These are phyloP conservation scores for Penicillium pancosmium DNA, from an alignment of 495 filamentous ascomycete genomes.

Conservation along the genomic window DNA sequence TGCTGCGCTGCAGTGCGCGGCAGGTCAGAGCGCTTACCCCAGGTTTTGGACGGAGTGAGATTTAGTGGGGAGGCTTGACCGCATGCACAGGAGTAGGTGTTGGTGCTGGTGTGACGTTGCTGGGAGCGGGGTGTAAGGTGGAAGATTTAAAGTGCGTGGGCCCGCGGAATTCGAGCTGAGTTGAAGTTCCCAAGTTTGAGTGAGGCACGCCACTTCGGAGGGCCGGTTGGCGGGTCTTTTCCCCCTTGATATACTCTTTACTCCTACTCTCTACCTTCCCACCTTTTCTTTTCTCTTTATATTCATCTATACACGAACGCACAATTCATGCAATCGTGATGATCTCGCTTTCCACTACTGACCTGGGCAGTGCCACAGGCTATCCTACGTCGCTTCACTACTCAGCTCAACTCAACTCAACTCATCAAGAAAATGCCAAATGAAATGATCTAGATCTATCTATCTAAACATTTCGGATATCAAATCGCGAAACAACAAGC, in stretches of 20 bases:
- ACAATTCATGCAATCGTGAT: background rate
- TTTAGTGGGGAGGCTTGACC: background rate
- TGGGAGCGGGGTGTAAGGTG: background rate
- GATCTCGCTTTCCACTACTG: background rate
- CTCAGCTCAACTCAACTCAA: no score
- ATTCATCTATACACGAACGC: background rate
- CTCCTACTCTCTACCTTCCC: background rate
- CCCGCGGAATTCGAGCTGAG: no score
- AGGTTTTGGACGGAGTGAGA: background rate
- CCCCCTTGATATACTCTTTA: background rate
- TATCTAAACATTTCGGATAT: constrained; percentile 37
- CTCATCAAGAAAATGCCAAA: constrained; percentile 5
- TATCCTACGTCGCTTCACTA: background rate
- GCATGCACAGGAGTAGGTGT: background rate
- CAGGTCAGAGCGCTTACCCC: constrained; percentile 2
- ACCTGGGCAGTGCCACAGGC: no score
- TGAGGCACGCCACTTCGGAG: constrained; percentile 5
- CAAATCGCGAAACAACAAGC: constrained; percentile 23
- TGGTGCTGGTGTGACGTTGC: background rate
- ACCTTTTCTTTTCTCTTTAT: background rate
- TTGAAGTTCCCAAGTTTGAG: no score
- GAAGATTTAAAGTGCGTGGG: constrained; percentile 6
- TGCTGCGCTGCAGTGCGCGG: background rate
- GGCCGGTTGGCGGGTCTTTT: background rate
- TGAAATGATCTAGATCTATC: constrained; percentile 16